Evolutionary conservation across 345 rosid species (phyloP).

Genomic region (Anacardium occidentale): DNA sequence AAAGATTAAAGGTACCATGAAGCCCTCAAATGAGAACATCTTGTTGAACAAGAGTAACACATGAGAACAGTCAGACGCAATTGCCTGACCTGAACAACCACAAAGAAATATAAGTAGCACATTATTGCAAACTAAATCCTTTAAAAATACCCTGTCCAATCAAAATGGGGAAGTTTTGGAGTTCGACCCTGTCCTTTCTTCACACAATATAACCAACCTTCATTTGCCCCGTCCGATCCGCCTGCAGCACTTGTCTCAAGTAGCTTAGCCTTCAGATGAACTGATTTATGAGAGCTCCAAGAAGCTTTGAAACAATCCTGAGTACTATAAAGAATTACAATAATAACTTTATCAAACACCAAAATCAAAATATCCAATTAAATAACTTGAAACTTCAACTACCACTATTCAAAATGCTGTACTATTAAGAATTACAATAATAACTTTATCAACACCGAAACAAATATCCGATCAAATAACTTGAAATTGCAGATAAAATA

Average conservation of each 20-base stretch:
- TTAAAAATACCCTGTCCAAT: slow-evolving; percentile 85
- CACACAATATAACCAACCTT: slow-evolving; percentile 81
- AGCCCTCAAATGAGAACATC: not conserved
- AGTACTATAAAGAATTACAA: slow-evolving; percentile 41
- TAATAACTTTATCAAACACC: slow-evolving; percentile 12
- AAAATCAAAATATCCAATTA: not conserved
- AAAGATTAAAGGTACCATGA: not conserved
- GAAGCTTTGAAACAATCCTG: slow-evolving; percentile 95
- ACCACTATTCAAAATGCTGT: not conserved
- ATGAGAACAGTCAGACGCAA: not conserved
- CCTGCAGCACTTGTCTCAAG: slow-evolving; percentile 40
- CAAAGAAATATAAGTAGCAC: slow-evolving; percentile 1
- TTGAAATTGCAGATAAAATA: slow-evolving; percentile 1
- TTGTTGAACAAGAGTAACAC: not conserved
- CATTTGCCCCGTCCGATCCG: slow-evolving; percentile 39
- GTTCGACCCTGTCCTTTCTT: slow-evolving; percentile 70
- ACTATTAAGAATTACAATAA: not conserved
- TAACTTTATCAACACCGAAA: slow-evolving; percentile 14
- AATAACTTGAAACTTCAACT: not conserved
- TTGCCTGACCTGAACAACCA: not conserved
- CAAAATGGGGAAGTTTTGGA: slow-evolving; percentile 71
- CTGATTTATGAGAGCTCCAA: slow-evolving; percentile 90
- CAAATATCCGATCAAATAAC: not conserved
- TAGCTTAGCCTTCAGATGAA: slow-evolving; percentile 69
- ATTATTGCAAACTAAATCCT: not conserved